Conservation (phyloP, 306 rosid species). For the Cucurbita moschata region DNA sequence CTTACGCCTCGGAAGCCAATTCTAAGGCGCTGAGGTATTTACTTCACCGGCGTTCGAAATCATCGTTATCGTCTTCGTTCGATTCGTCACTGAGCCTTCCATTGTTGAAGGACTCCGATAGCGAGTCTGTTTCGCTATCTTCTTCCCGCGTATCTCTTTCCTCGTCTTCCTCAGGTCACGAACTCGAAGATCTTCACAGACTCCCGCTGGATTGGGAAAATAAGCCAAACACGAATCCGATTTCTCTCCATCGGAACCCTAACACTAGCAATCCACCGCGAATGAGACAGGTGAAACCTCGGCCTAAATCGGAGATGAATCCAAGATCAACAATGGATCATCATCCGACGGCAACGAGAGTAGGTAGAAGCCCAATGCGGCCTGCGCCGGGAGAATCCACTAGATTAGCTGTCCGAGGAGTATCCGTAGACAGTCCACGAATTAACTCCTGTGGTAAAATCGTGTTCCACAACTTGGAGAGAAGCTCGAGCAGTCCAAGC, state of each 20-base stretch:
- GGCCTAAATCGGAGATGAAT: constrained; percentile 22
- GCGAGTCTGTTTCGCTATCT: constrained; percentile 61
- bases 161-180: constrained; percentile 76
- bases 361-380: constrained; percentile 51
- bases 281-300: constrained; percentile 37
- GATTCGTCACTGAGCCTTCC: constrained; percentile 44
- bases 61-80: constrained; percentile 19
- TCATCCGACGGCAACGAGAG: constrained; percentile 11
- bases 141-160: constrained; percentile 77
- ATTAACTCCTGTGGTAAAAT: constrained; percentile 92
- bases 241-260: constrained; percentile 28
- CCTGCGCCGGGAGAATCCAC: constrained; percentile 11
- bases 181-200: constrained; percentile 73
- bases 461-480: constrained; percentile 76
- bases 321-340: constrained; percentile 20
- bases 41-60: constrained; percentile 47
- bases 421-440: constrained; percentile 80
- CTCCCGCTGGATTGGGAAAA: constrained; percentile 60
- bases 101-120: constrained; percentile 42
- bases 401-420: constrained; percentile 46
- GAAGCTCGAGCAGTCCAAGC: constrained; percentile 95
- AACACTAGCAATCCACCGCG: constrained; percentile 20
- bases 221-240: constrained; percentile 19
- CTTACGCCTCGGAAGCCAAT: constrained; percentile 12
- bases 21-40: constrained; percentile 42